Evolutionary conservation across 2,329 filamentous ascomycete species (phyloP).

Genomic region (Zopfia rhizophila): DNA sequence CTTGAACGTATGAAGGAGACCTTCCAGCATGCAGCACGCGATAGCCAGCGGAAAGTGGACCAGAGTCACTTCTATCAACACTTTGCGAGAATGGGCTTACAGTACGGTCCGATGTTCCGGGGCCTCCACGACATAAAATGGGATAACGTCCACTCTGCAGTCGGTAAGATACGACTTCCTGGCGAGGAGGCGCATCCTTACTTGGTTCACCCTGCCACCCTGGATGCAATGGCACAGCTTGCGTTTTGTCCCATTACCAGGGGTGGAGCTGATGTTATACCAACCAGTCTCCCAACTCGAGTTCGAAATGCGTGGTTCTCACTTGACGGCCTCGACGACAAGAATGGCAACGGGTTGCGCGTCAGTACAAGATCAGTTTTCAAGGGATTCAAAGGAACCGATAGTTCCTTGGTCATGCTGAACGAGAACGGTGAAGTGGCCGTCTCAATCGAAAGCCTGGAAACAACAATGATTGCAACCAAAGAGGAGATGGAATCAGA

Average conservation of each 20-base stretch:
- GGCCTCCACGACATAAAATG: slow-evolving; percentile 2
- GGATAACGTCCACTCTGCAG: neutral
- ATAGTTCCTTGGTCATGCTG: no score
- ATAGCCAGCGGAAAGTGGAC: neutral
- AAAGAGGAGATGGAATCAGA: no score
- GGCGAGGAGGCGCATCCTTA: neutral
- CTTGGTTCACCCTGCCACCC: slow-evolving; percentile 6
- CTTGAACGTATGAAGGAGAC: neutral
- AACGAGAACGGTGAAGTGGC: no score
- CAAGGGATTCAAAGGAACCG: no score
- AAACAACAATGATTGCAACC: no score
- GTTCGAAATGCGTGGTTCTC: slow-evolving; percentile 3
- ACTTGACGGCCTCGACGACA: no score
- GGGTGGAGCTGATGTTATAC: neutral
- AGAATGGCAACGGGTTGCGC: no score
- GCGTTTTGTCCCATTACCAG: neutral
- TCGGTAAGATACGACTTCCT: neutral
- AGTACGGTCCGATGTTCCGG: slow-evolving; percentile 11
- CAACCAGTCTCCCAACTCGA: slow-evolving; percentile 4
- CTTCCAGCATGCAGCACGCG: neutral
- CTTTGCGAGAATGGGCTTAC: neutral
- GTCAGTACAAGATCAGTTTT: no score
- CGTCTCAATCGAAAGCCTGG: no score
- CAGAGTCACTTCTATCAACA: neutral
- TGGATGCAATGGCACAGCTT: slow-evolving; percentile 10